Evolutionary conservation across 2,329 filamentous ascomycete species (phyloP).

Genomic region (Colletotrichum destructivum): DNA sequence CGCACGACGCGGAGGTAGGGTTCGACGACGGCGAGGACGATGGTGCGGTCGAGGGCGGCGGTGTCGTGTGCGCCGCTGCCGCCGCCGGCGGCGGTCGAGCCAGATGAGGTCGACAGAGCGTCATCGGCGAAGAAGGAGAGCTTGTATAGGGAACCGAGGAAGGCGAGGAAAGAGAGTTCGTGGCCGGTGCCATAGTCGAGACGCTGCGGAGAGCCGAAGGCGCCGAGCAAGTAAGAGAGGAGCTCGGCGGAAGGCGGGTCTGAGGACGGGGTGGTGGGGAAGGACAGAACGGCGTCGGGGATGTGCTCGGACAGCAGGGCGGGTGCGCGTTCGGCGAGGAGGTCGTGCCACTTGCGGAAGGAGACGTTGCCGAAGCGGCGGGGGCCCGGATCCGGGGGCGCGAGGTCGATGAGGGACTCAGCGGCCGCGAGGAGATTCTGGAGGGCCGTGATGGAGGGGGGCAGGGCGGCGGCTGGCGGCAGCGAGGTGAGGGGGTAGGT

Average conservation of each 20-base stretch:
- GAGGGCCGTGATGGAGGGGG: constrained; percentile 74
- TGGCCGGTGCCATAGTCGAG: constrained; percentile 98
- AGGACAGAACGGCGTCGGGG: constrained; percentile 42
- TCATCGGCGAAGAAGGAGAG: constrained; percentile 77
- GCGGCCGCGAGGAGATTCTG: constrained; percentile 77
- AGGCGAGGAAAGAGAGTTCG: constrained; percentile 94
- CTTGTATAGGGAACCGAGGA: constrained; percentile 92
- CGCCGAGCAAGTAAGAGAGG: constrained; percentile 80
- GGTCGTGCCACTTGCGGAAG: constrained; percentile 86
- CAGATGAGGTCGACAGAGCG: not conserved
- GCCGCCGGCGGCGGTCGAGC: not conserved
- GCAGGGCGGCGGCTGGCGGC: constrained; percentile 53
- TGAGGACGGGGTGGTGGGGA: constrained; percentile 42
- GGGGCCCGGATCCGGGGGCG: constrained; percentile 87
- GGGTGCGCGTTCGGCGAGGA: constrained; percentile 74
- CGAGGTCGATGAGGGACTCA: constrained; percentile 79
- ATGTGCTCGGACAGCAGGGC: constrained; percentile 63
- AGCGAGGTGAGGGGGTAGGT: constrained; percentile 62
- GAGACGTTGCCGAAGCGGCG: constrained; percentile 93
- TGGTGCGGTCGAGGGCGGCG: constrained; percentile 79
- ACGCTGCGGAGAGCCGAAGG: constrained; percentile 89
- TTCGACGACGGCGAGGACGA: constrained; percentile 87
- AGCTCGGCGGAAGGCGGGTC: constrained; percentile 50
- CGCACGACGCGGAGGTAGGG: constrained; percentile 89
- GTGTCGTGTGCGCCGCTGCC: not conserved